Conservation (phyloP, 2,329 filamentous ascomycete species). For the Penicillium sp. region DNA sequence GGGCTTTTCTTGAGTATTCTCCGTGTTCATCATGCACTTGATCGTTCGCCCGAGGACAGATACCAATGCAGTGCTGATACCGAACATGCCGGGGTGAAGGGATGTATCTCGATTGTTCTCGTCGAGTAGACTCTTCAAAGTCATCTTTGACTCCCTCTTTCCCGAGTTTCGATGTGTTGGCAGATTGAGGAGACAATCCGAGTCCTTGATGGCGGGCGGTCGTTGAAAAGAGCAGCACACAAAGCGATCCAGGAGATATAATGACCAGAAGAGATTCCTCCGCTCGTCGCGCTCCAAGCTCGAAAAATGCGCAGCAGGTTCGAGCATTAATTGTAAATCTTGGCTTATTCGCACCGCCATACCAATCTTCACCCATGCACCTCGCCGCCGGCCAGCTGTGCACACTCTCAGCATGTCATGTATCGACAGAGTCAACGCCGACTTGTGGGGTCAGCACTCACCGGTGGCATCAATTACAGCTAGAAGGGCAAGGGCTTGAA, state of each 20-base stretch:
- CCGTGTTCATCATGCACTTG: slow-evolving; percentile 24
- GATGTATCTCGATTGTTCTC: slow-evolving; percentile 5
- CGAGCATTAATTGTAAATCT: slow-evolving; percentile 37
- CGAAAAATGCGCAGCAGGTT: slow-evolving; percentile 26
- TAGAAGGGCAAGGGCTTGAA: slow-evolving; percentile 32
- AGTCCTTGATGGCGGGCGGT: slow-evolving; percentile 38
- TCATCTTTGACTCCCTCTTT: slow-evolving; percentile 3
- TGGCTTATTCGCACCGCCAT: slow-evolving; percentile 37
- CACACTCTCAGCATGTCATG: slow-evolving; percentile 1
- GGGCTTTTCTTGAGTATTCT: slow-evolving; percentile 5
- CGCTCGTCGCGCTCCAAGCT: slow-evolving; percentile 36
- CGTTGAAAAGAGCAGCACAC: slow-evolving; percentile 40
- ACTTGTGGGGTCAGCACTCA: background rate
- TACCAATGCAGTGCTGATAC: slow-evolving; percentile 21
- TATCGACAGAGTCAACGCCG: too few relatives aligned
- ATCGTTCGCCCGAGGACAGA: slow-evolving; percentile 22
- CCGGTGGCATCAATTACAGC: slow-evolving; percentile 37
- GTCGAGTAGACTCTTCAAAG: slow-evolving; percentile 15
- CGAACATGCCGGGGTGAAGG: slow-evolving; percentile 18
- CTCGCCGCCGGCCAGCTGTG: slow-evolving; percentile 31
- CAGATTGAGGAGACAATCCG: slow-evolving; percentile 36
- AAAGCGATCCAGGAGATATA: slow-evolving; percentile 43
- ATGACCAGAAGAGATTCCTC: slow-evolving; percentile 43
- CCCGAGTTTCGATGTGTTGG: slow-evolving; percentile 20
- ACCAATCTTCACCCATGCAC: slow-evolving; percentile 42